Evolutionary conservation across 441 rosid genomes (phyloP).

Genomic region (Adansonia gregorii): DNA sequence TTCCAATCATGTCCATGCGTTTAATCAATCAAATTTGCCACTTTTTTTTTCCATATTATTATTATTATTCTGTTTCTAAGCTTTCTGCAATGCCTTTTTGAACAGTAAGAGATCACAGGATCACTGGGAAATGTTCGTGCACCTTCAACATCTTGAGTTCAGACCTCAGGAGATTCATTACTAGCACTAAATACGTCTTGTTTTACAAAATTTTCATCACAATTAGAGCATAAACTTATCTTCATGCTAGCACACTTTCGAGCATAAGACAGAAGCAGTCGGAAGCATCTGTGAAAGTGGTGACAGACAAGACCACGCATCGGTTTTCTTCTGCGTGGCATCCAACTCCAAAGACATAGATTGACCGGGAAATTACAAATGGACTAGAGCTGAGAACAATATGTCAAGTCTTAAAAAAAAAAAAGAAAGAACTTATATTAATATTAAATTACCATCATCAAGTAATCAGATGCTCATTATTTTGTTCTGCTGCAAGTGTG

Average conservation of each 20-base stretch:
- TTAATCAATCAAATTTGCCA: conserved; percentile 27
- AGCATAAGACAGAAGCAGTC: neutral
- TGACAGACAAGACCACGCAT: conserved; percentile 30
- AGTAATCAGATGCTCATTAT: conserved; percentile 25
- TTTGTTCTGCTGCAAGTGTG: conserved; percentile 6
- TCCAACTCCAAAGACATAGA: conserved; percentile 31
- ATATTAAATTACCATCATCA: neutral
- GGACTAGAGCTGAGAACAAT: conserved; percentile 36
- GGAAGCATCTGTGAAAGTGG: conserved; percentile 31
- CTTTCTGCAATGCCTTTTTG: neutral
- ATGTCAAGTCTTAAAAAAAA: conserved; percentile 33
- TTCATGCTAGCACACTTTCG: neutral
- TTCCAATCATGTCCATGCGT: conserved; percentile 25
- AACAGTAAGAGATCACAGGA: conserved; percentile 17
- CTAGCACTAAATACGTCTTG: neutral
- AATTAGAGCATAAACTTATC: neutral
- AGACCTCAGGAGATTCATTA: conserved; percentile 6
- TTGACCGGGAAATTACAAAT: neutral
- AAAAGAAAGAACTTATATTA: neutral
- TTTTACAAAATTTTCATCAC: neutral
- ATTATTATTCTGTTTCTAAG: conserved; percentile 6
- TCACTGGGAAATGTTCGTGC: conserved; percentile 8
- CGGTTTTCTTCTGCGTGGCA: conserved; percentile 33
- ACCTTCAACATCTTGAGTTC: conserved; percentile 9
- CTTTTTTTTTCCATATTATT: neutral